Base-by-base conservation (phyloP, 192 early-diverging fungal species). In the Coemansia pectinata region DNA sequence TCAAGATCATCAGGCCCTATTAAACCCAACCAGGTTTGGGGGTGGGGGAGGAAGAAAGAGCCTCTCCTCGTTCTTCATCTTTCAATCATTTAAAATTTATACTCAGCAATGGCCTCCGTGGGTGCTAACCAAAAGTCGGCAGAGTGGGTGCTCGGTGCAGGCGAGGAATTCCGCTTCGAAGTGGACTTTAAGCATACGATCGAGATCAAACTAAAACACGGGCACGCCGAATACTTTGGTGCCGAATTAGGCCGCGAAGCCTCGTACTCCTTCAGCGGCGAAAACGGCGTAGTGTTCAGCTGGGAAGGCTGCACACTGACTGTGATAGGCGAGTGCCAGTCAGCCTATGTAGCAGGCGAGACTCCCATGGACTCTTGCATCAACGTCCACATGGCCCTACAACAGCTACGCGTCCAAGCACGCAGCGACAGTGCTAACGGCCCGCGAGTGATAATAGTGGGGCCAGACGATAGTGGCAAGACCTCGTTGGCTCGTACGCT, bases 81-180 rank as follows among this genome's bases (percentile, higher is more conserved):
- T 31, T 9, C 7, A 27, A 25, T 55, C 52, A 25, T 52, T 52
- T n/a, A 31, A 15, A 25, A 12, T 21, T 21, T 21, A 48, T 48
- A 21, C 4, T 48, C 47, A 19, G 47, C 47, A 48, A 48, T 48
- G 47, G 8, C 47, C n/a, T 48, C 47, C 21, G 42, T 45, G 42
- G 42, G 42, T 17, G 47, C 47, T 21, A 48, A 21, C 19, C 19
- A n/a, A 38, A 60, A 36, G 58, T 15, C 71, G 6, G 87, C 88
- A 33, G 87, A 89, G 63, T 90, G 90, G 86, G 72, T 66, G 50
- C 85, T 98, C 40, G 85, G 87, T 1, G 74, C 93, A 1, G 94
- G 95, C 67, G 86, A 92, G 48, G 97, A 99, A 77, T 89, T 97
- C 65, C 90, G 97, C 33, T 91, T 99, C 75, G 97, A 99, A 74